Evolutionary conservation across 192 early-diverging fungal species (phyloP), one percentile per base, ranked within the genome.

Genomic region (Endogone sp.): DNA sequence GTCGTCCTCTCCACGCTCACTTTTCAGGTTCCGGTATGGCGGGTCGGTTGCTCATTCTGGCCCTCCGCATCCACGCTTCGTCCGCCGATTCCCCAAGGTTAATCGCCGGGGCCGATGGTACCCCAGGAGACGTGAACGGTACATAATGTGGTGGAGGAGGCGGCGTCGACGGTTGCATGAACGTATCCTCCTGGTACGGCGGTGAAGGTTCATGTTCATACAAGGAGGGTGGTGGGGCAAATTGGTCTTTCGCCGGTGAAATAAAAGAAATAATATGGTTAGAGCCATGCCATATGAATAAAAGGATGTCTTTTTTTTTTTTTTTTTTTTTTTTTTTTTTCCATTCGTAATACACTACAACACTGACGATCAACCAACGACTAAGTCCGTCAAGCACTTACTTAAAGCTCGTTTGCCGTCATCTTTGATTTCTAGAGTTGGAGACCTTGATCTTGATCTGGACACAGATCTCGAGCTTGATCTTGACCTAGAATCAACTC

Each of bases 51-150:
- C 77, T 83, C 54, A 89, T 71, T 62, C 67, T 64, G 24, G 83
- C 85, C 61, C 89, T 79, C 21, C 85, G 77, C 60, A 85, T 74
- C 68, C 85, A 91, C 2, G 89, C 90, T 65, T 91, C 90, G 60
- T 91, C 90, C n/a, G 83, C 90, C 0, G 90, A 79, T 13, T 78
- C 74, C 32, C 87, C 84, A 11, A 80, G 61, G 61, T 80, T 73
- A 3, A 89, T 63, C 22, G 63, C 44, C 2, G 27, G 31, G 20
- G 22, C 44, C 22, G 62, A 59, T 37, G 67, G 22, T 3, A 37
- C 30, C 32, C 58, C 25, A 26, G 63, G 56, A 21, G 71, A 28
- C 8, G 44, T 24, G 3, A 59, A 8, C 3, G 56, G n/a, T 13
- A 49, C 9, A 16, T 11, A 16, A 6, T 49, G 63, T 31, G 70